phyloP scores from a whole-genome alignment of 1,139 yeast species.

The Neolecta irregularis region DNA sequence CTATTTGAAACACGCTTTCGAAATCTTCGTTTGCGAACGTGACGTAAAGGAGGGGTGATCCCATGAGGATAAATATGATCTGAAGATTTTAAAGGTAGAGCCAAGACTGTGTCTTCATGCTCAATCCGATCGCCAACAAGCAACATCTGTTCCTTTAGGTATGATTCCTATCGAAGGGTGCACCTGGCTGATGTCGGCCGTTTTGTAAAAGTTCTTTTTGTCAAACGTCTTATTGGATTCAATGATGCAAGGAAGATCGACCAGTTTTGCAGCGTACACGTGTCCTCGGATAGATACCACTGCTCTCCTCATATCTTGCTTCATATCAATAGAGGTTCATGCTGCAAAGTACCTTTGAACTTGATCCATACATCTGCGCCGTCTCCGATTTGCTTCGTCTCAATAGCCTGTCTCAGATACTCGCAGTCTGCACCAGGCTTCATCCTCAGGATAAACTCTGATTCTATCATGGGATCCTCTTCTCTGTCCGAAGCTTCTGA shows the following conservation, averaged over 20 bases:
- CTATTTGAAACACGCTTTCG: conserved; percentile 35
- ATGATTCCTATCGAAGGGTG: neutral
- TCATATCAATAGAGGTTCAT: conserved; percentile 17
- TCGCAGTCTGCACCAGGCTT: conserved; percentile 67
- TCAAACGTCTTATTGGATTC: conserved; percentile 86
- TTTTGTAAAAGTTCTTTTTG: conserved; percentile 72
- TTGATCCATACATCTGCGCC: conserved; percentile 48
- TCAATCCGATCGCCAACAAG: conserved; percentile 53
- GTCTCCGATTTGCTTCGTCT: conserved; percentile 35
- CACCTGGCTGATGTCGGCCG: conserved; percentile 49
- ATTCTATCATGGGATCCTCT: conserved; percentile 85
- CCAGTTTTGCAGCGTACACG: conserved; percentile 66
- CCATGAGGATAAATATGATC: conserved; percentile 52
- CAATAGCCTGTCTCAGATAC: conserved; percentile 24
- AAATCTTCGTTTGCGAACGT: conserved; percentile 40
- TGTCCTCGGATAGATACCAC: conserved; percentile 39
- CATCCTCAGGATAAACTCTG: conserved; percentile 67
- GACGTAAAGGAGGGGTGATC: conserved; percentile 56
- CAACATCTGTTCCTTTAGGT: conserved; percentile 41
- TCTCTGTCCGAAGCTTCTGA: conserved; percentile 94
- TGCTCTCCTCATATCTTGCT: conserved; percentile 67
- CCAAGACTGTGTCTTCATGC: conserved; percentile 36
- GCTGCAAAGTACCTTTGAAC: conserved; percentile 13
- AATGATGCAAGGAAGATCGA: conserved; percentile 79
- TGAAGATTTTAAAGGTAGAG: conserved; percentile 25